phyloP scores from a whole-genome alignment of 2,329 filamentous ascomycete genomes.

The Alternaria burnsii region DNA sequence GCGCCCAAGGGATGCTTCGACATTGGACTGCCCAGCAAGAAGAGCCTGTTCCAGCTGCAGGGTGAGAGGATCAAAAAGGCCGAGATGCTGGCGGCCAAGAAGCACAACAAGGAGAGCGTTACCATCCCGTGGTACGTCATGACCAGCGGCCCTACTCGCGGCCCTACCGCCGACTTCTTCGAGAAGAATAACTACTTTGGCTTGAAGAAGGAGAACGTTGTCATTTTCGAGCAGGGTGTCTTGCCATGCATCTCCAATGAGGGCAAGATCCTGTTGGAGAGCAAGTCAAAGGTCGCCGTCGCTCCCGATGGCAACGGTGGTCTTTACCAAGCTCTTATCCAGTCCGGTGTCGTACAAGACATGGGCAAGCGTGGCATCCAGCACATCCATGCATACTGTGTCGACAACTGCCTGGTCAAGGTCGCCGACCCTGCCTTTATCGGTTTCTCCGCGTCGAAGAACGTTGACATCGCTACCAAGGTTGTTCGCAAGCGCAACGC shows the following conservation, averaged over 20 bases:
- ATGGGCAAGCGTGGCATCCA: slow-evolving; percentile 89
- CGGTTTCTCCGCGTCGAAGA: slow-evolving; percentile 85
- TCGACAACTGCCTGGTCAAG: slow-evolving; percentile 98
- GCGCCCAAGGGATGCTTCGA: slow-evolving; percentile 98
- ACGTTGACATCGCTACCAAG: slow-evolving; percentile 97
- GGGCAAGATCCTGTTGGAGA: slow-evolving; percentile 94
- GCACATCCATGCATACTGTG: slow-evolving; percentile 97
- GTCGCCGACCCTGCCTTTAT: slow-evolving; percentile 98
- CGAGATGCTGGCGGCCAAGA: slow-evolving; percentile 79
- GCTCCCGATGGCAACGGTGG: slow-evolving; percentile 97
- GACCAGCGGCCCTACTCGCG: slow-evolving; percentile 94
- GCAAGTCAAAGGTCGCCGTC: slow-evolving; percentile 88
- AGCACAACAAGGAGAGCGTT: slow-evolving; percentile 64
- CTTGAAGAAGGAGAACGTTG: slow-evolving; percentile 81
- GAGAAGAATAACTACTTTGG: slow-evolving; percentile 91
- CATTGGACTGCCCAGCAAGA: slow-evolving; percentile 90
- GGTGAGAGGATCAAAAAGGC: slow-evolving; percentile 91
- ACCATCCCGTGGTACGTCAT: slow-evolving; percentile 98
- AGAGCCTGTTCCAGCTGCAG: slow-evolving; percentile 97
- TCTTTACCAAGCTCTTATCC: slow-evolving; percentile 89
- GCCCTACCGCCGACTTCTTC: slow-evolving; percentile 94
- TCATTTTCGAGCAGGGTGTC: slow-evolving; percentile 96
- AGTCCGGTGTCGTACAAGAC: slow-evolving; percentile 81
- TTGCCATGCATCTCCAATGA: slow-evolving; percentile 97
- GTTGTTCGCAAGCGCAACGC: slow-evolving; percentile 98